Evolutionary conservation across 78 protist genomes (phyloP).

Genomic region (Dictyostelium intermedium): DNA sequence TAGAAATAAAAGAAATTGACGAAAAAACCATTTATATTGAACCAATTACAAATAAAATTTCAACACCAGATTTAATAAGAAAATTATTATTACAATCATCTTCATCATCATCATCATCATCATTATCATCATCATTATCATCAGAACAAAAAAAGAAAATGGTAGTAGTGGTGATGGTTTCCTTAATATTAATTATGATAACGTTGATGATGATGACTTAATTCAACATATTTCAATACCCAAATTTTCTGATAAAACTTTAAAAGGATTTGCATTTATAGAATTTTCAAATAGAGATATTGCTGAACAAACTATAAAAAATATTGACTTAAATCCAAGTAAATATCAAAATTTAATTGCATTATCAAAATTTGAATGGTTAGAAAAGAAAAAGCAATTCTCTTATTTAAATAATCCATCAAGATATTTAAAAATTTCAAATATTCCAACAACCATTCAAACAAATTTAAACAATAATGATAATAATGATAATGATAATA

Average conservation of each 20-base stretch:
- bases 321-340: not conserved
- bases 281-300: slow-evolving; percentile 10
- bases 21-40: slow-evolving; percentile 59
- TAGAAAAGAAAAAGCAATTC: slow-evolving; percentile 20
- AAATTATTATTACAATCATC: not conserved
- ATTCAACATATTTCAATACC: slow-evolving; percentile 52
- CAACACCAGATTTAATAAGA: not conserved
- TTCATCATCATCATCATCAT: too few relatives aligned
- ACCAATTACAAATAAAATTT: not conserved
- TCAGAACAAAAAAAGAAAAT: not conserved
- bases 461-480: not conserved
- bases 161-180: not conserved
- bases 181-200: too few relatives aligned
- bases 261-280: slow-evolving; percentile 56
- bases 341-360: not conserved
- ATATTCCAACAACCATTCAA: not conserved
- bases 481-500: not conserved
- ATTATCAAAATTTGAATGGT: slow-evolving; percentile 50
- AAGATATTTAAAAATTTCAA: slow-evolving; percentile 1
- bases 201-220: not conserved
- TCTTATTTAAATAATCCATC: not conserved
- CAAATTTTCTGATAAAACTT: slow-evolving; percentile 14
- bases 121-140: not conserved
- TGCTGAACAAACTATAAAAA: not conserved
- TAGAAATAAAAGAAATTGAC: slow-evolving; percentile 1